phyloP scores from a whole-genome alignment of 179 eudicot species.

The Silene vulgaris region DNA sequence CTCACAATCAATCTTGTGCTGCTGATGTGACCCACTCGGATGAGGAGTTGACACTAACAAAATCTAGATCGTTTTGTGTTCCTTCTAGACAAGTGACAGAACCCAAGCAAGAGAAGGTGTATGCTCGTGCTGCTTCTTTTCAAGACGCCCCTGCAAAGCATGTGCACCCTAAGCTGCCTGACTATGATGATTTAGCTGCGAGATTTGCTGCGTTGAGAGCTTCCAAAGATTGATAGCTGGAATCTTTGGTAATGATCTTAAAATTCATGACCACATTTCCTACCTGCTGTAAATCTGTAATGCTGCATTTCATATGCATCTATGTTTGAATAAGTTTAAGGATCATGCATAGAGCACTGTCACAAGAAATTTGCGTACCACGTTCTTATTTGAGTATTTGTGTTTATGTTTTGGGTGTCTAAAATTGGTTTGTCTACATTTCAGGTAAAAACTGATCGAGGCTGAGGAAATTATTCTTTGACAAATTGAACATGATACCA shows the following conservation, averaged over 20 bases:
- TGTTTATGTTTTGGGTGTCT: constrained; percentile 11
- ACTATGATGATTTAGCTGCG: constrained; percentile 93
- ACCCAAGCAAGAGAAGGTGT: constrained; percentile 47
- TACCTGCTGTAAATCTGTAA: neutral
- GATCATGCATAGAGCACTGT: neutral
- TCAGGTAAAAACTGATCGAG: constrained; percentile 9
- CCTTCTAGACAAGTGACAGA: constrained; percentile 47
- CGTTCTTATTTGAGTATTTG: neutral
- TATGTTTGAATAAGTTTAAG: neutral
- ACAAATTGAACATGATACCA: neutral
- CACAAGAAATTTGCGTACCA: neutral
- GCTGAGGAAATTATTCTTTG: neutral
- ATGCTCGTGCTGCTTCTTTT: constrained; percentile 69
- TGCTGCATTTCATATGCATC: constrained; percentile 11
- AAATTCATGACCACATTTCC: neutral
- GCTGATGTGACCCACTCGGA: constrained; percentile 16
- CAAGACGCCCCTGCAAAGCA: constrained; percentile 65
- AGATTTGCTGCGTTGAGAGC: constrained; percentile 69
- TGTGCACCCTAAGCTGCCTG: constrained; percentile 94
- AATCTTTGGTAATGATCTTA: constrained; percentile 21
- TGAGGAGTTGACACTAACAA: constrained; percentile 32
- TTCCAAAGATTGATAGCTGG: constrained; percentile 24
- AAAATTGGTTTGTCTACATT: neutral
- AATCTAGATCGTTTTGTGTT: constrained; percentile 62
- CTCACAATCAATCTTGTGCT: constrained; percentile 22